Percentiles rank a stretch among this genome's conserved stretches.
phyloP scores from a whole-genome alignment of 2,329 filamentous ascomycete species.

The Colletotrichum orchidophilum region DNA sequence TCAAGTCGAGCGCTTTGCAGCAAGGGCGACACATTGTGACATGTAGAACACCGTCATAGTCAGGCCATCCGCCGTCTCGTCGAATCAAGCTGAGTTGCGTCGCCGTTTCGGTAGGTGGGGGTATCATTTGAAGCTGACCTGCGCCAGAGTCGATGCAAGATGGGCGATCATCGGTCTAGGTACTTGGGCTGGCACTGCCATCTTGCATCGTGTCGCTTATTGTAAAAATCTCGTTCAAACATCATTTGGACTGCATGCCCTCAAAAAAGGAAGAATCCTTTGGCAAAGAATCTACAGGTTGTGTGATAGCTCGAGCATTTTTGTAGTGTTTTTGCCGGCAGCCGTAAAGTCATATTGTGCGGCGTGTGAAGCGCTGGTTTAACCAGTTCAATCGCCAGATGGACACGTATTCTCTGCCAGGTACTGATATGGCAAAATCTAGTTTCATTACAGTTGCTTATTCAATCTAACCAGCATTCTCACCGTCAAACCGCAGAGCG shows the following conservation, averaged over 20 bases:
- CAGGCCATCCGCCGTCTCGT: background rate
- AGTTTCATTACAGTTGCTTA: background rate
- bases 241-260: background rate
- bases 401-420: no score
- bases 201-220: background rate
- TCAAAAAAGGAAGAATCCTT: background rate
- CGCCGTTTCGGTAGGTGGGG: background rate
- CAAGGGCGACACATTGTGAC: background rate
- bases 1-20: background rate
- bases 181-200: background rate
- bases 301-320: background rate
- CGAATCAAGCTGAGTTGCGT: background rate
- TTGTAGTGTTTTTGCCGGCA: background rate
- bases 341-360: background rate
- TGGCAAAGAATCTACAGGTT: background rate
- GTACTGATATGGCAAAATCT: no score
- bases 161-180: background rate
- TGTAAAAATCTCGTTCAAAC: background rate
- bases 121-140: background rate
- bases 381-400: no score
- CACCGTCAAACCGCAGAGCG: no score
- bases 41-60: background rate
- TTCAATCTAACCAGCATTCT: no score
- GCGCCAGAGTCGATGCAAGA: background rate
- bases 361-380: background rate